phyloP scores from a whole-genome alignment of 2,329 filamentous ascomycete species.

The Arachnomyces sp. region DNA sequence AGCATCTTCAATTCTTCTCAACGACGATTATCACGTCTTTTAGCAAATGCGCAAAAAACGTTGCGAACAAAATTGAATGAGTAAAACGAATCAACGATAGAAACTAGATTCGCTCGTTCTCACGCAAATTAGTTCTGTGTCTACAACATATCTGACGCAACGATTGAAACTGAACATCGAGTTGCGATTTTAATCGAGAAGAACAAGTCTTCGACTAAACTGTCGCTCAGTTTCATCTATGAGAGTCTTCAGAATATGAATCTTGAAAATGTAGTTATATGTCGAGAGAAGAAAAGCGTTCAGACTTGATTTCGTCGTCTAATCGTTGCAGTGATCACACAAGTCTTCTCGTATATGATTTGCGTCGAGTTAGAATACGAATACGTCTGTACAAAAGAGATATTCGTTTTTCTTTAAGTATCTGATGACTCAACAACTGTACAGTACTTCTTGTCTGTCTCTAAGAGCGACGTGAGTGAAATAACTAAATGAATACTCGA shows the following conservation, averaged over 20 bases:
- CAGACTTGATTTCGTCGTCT: constrained; percentile 18
- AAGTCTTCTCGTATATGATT: constrained; percentile 25
- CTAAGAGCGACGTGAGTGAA: constrained; percentile 17
- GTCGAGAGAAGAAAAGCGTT: constrained; percentile 18
- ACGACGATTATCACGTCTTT: too few relatives aligned
- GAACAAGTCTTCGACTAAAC: constrained; percentile 17
- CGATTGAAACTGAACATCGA: constrained; percentile 21
- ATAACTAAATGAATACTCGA: constrained; percentile 16
- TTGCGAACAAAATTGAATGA: constrained; percentile 9
- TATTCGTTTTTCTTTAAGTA: constrained; percentile 24
- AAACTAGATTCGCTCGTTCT: neutral
- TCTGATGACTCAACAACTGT: constrained; percentile 15
- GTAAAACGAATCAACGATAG: constrained; percentile 10
- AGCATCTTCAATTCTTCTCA: constrained; percentile 12
- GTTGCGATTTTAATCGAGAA: constrained; percentile 19
- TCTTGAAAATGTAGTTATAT: constrained; percentile 17
- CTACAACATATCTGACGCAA: constrained; percentile 14
- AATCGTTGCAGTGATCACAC: constrained; percentile 19
- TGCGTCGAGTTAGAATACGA: constrained; percentile 17
- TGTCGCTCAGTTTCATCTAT: too few relatives aligned
- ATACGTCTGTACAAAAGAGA: constrained; percentile 23
- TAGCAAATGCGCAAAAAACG: constrained; percentile 5
- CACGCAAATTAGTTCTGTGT: constrained; percentile 20
- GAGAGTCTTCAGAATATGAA: constrained; percentile 19
- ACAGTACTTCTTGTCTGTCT: constrained; percentile 20